Percentiles rank a stretch among this genome's conserved stretches.
Conservation (phyloP, 2,329 filamentous ascomycete species). For the Calonectria honghensis region DNA sequence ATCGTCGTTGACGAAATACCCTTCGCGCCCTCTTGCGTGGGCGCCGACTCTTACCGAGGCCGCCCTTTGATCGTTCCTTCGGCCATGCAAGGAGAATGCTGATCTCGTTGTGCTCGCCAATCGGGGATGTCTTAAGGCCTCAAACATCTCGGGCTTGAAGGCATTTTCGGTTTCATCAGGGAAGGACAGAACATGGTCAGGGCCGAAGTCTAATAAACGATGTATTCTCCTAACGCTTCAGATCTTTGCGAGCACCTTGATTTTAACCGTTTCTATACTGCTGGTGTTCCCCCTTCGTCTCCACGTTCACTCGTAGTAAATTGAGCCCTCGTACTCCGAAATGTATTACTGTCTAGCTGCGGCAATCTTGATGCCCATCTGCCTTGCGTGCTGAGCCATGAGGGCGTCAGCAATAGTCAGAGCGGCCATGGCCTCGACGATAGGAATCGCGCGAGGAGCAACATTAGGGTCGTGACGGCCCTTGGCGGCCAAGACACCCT, state of each 20-base stretch:
- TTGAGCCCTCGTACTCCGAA: constrained; percentile 45
- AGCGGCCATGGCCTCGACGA: constrained; percentile 93
- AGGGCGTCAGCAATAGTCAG: constrained; percentile 91
- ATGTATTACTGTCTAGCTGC: constrained; percentile 48
- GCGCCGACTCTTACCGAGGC: no score
- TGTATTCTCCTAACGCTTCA: constrained; percentile 49
- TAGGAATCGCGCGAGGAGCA: constrained; percentile 89
- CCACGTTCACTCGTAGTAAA: constrained; percentile 47
- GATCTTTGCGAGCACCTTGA: constrained; percentile 48
- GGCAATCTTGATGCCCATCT: constrained; percentile 49
- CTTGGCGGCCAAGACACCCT: constrained; percentile 91
- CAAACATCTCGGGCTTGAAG: constrained; percentile 2
- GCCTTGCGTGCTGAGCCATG: constrained; percentile 82
- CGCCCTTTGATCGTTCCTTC: no score
- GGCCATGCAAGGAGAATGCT: no score
- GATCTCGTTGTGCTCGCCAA: no score
- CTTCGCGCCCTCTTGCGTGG: no score
- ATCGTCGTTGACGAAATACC: no score
- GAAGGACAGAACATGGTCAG: constrained; percentile 50
- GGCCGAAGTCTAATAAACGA: constrained; percentile 50
- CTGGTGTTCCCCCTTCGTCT: constrained; percentile 47
- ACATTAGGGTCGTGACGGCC: constrained; percentile 96
- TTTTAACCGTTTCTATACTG: constrained; percentile 49
- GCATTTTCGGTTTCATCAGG: constrained; percentile 49
- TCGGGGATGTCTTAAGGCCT: no score